These are phyloP conservation scores for Phytophthora constricta DNA, from an alignment of 352 stramenopile genomes.

Conservation along the genomic window DNA sequence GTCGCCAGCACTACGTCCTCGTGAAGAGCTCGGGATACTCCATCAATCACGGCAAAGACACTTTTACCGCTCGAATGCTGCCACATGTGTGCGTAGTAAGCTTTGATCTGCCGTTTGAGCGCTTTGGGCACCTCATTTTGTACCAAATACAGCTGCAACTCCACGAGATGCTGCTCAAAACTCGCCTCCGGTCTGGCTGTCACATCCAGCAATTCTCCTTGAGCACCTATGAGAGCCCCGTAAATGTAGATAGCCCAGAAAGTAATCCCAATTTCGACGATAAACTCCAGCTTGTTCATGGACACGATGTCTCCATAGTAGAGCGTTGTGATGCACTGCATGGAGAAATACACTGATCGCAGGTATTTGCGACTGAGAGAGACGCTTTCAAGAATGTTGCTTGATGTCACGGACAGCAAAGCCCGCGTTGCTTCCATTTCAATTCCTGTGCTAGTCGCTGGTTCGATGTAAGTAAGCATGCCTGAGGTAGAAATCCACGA, in stretches of 20 bases:
- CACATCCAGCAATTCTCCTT: not conserved
- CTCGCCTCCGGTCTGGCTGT: not conserved
- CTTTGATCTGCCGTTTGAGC: not conserved
- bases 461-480: constrained; percentile 37
- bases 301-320: not conserved
- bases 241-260: not conserved
- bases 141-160: not conserved
- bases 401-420: constrained; percentile 6
- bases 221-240: not conserved
- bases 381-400: not conserved
- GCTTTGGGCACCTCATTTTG: not conserved
- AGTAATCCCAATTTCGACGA: not conserved
- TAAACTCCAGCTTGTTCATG: not conserved
- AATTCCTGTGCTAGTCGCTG: not conserved
- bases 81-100: not conserved
- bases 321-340: not conserved
- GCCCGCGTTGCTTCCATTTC: too few species aligned
- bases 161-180: not conserved
- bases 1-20: not conserved
- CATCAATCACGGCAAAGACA: not conserved
- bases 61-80: not conserved
- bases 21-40: not conserved
- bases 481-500: constrained; percentile 58
- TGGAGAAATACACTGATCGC: not conserved
- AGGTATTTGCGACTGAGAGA: not conserved